These are phyloP conservation scores for Phytophthora cajani DNA, from an alignment of 352 stramenopile species.

Conservation along the genomic window DNA sequence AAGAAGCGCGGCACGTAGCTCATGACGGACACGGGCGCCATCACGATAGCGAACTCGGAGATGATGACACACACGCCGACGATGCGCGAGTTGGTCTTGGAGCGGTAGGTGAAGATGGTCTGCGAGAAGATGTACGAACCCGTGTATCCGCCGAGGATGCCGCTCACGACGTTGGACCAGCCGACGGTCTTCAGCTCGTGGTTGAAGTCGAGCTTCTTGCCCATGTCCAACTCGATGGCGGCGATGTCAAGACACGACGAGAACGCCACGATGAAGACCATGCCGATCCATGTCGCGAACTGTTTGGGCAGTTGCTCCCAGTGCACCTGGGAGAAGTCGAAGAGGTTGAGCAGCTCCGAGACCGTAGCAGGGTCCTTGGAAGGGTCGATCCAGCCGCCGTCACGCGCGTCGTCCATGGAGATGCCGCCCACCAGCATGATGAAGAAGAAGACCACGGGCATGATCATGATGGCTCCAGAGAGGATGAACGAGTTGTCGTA, in stretches of 20 bases:
- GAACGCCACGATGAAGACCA: constrained; percentile 98
- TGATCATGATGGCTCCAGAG: constrained; percentile 83
- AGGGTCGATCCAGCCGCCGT: constrained; percentile 92
- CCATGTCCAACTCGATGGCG: constrained; percentile 97
- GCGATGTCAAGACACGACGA: constrained; percentile 97
- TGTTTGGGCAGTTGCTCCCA: constrained; percentile 91
- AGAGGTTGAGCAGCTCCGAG: constrained; percentile 79
- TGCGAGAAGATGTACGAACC: constrained; percentile 99
- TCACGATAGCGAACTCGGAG: constrained; percentile 81
- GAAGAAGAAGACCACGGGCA: constrained; percentile 93
- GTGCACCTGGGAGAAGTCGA: constrained; percentile 91
- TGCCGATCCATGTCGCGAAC: constrained; percentile 92
- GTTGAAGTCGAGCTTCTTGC: constrained; percentile 94
- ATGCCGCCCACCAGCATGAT: constrained; percentile 76
- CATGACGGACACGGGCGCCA: constrained; percentile 93
- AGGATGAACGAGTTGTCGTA: constrained; percentile 77
- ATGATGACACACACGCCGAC: constrained; percentile 91
- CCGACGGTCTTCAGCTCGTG: constrained; percentile 94
- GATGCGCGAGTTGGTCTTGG: constrained; percentile 88
- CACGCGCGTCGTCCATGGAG: constrained; percentile 90
- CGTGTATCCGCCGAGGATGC: constrained; percentile 96
- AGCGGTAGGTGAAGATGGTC: constrained; percentile 97
- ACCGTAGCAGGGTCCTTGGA: constrained; percentile 62
- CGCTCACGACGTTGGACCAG: constrained; percentile 96
- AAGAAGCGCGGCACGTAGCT: constrained; percentile 96